Evolutionary conservation across 2,329 filamentous ascomycete genomes (phyloP).

Genomic region (Pseudocercospora fuligena): DNA sequence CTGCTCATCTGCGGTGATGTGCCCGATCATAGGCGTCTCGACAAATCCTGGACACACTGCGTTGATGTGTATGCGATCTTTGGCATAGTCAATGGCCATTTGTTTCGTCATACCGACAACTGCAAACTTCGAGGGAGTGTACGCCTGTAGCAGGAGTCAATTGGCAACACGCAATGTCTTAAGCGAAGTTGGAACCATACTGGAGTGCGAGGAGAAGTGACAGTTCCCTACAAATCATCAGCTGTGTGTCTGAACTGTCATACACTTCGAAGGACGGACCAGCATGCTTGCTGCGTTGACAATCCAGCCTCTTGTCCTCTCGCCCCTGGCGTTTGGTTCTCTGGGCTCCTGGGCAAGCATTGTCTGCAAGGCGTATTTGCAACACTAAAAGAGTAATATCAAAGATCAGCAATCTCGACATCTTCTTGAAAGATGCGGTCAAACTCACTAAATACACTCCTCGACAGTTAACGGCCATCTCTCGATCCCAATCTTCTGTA

Average conservation of each 20-base stretch:
- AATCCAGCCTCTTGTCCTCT: conserved; percentile 53
- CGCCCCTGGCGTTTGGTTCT: conserved; percentile 41
- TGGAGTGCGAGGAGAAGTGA: neutral
- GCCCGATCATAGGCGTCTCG: conserved; percentile 22
- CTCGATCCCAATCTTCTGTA: conserved; percentile 32
- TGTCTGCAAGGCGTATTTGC: conserved; percentile 46
- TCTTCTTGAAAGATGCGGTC: neutral
- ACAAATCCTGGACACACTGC: conserved; percentile 30
- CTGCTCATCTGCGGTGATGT: conserved; percentile 14
- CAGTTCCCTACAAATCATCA: neutral
- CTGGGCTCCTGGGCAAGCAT: conserved; percentile 48
- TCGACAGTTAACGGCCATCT: conserved; percentile 43
- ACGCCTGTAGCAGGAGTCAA: conserved; percentile 1
- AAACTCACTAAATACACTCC: conserved; percentile 34
- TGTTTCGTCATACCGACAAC: conserved; percentile 38
- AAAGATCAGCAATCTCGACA: no score
- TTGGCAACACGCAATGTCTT: no score
- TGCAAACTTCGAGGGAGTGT: conserved; percentile 32
- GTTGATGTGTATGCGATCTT: conserved; percentile 34
- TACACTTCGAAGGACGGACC: conserved; percentile 33
- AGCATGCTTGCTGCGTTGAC: conserved; percentile 55
- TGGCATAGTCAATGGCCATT: conserved; percentile 36
- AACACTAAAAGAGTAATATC: conserved; percentile 41
- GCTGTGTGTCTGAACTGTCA: neutral
- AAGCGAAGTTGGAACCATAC: neutral